Percentiles rank a stretch among this genome's conserved stretches.
Evolutionary conservation across 1,139 yeast genomes (phyloP).

Genomic region (Nakaseomyces uthaithaninus): DNA sequence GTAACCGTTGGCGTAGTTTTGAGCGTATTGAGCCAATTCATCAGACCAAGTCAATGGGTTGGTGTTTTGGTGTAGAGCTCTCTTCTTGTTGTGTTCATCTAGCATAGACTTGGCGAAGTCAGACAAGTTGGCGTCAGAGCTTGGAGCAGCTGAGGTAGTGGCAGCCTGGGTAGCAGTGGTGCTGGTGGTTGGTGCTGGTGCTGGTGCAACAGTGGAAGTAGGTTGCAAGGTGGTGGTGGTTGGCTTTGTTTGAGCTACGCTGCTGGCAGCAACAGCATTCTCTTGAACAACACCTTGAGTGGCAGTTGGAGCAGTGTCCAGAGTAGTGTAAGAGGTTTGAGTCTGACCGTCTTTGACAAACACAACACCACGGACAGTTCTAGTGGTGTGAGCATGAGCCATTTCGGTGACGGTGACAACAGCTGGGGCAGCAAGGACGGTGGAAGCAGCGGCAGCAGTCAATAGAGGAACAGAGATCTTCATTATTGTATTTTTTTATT

Average conservation of each 20-base stretch:
- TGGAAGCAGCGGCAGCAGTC: conserved; percentile 25
- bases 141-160: conserved; percentile 17
- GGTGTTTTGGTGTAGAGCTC: conserved; percentile 52
- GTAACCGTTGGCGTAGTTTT: conserved; percentile 41
- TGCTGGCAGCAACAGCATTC: conserved; percentile 8
- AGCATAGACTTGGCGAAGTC: conserved; percentile 38
- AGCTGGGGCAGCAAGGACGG: conserved; percentile 34
- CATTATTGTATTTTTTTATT: conserved; percentile 15
- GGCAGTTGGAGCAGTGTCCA: conserved; percentile 7
- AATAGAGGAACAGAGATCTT: conserved; percentile 26
- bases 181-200: conserved; percentile 20
- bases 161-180: conserved; percentile 22
- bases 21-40: conserved; percentile 36
- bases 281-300: conserved; percentile 7
- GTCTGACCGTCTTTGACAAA: conserved; percentile 25
- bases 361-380: conserved; percentile 26
- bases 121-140: conserved; percentile 17
- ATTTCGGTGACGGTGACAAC: conserved; percentile 33
- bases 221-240: conserved; percentile 18
- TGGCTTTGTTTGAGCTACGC: conserved; percentile 17
- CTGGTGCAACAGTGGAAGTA: conserved; percentile 14
- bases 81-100: conserved; percentile 43
- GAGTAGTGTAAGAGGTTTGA: conserved; percentile 25
- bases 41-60: conserved; percentile 43
- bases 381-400: conserved; percentile 22